Base-by-base conservation (phyloP, 2,329 filamentous ascomycete genomes). In the Lachnellula arida region DNA sequence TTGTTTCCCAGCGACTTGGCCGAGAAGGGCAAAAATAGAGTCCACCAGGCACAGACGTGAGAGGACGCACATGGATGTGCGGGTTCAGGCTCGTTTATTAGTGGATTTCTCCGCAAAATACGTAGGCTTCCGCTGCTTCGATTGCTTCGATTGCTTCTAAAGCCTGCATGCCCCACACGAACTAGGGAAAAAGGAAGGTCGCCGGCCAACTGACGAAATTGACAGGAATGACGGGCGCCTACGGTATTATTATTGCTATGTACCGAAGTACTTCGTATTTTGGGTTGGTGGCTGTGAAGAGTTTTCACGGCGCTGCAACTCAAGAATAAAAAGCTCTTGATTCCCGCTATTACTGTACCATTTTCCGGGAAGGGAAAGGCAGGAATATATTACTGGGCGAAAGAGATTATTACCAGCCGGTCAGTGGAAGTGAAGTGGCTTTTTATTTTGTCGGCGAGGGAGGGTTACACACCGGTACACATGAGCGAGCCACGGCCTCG, bases 61-160 rank as follows among this genome's bases (percentile, higher is more conserved):
- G 17, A 9, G 25, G 35, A 28, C 15, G 32, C 39, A 46, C 34
- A 56, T 47, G 39, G 35, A 32, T 47, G 42, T n/a, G 9, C 37
- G 52, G 17, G 17, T 40, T n/a, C 12, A 17, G 28, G 12, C 17
- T 23, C 14, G n/a, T n/a, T n/a, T n/a, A n/a, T 17, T 47, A n/a
- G 39, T 32, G 32, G 17, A 43, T 5, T 56, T 47, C 62, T 57
- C 60, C 60, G 51, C 59, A 63, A 60, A 56, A 54, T 42, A 23
- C 9, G 23, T 43, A 40, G 40, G 40, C 22, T 35, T 54, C 43
- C 52, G 14, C 49, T 44, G 15, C 42, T 34, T 34, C 40, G 22
- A 44, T 22, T 17, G 15, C 47, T 51, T 48, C 49, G 42, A 57
- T 54, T 53, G 60, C 58, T 63, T 63, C 61, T 42, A 63, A 28